Conservation (phyloP, 2,329 filamentous ascomycete species). For the Raffaelea arxii region DNA sequence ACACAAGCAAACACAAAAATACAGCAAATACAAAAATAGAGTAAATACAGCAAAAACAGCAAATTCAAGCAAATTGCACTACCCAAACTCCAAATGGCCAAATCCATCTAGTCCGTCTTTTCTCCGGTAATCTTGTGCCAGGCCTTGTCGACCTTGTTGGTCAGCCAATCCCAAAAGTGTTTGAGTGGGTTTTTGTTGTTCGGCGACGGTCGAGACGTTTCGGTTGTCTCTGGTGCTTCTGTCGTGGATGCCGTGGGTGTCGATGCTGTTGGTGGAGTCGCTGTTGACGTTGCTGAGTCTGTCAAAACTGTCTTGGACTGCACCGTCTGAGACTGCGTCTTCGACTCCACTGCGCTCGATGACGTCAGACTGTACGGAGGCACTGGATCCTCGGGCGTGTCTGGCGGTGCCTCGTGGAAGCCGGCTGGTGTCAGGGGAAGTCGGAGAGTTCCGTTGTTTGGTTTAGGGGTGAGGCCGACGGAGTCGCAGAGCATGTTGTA, state of each 20-base stretch:
- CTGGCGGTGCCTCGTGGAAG: slow-evolving; percentile 42
- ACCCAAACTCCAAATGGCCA: neutral
- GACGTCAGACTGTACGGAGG: slow-evolving; percentile 15
- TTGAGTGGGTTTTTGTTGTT: slow-evolving; percentile 20
- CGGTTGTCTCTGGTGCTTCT: slow-evolving; percentile 4
- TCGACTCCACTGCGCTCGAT: slow-evolving; percentile 13
- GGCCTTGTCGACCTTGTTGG: slow-evolving; percentile 33
- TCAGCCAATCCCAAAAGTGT: slow-evolving; percentile 42
- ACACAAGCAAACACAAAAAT: neutral
- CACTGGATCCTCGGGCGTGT: slow-evolving; percentile 45
- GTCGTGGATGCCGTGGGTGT: slow-evolving; percentile 7
- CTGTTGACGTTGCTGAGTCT: neutral
- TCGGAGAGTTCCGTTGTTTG: slow-evolving; percentile 81
- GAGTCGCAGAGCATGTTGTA: slow-evolving; percentile 94
- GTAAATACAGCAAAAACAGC: neutral
- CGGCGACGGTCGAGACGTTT: neutral
- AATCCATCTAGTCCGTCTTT: neutral
- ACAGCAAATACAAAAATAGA: neutral
- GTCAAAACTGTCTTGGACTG: slow-evolving; percentile 9
- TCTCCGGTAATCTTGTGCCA: slow-evolving; percentile 33
- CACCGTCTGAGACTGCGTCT: slow-evolving; percentile 1
- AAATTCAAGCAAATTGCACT: neutral
- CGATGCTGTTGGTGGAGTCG: slow-evolving; percentile 10
- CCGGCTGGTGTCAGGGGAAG: slow-evolving; percentile 58
- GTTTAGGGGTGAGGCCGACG: slow-evolving; percentile 58